Evolutionary conservation across 2,329 filamentous ascomycete species (phyloP), one percentile per base, ranked within the genome.

Genomic region (Neofusicoccum parvum): DNA sequence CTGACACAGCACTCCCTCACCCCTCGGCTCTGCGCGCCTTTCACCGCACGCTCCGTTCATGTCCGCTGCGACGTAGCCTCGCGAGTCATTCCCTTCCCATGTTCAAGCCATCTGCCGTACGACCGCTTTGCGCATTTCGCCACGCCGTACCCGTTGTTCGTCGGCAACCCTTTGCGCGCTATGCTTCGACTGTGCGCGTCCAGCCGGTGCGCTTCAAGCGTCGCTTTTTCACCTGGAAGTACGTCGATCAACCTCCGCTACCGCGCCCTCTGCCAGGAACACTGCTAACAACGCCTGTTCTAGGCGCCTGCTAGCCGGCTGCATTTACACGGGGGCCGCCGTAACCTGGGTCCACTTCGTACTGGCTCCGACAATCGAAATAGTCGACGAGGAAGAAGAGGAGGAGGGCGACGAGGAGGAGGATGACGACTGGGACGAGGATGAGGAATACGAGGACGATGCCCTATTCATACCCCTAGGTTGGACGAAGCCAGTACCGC

Each of bases 391-490:
- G 14, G 68, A 70, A 32, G 70, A 71, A 10, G 71, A 72, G 12
- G 71, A 76, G 7, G 73, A 74, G 5, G 74, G 73, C 2, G 74
- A 74, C 1, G 75, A 74, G 1, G 72, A 74, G 2, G 70, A 74
- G 2, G 72, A 74, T 2, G 70, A 72, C 1, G 74, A 75, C 0
- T 76, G 77, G 7, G 72, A 74, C 4, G 70, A 72, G 9, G 69
- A 69, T 27, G 70, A 75, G n/a, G 70, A 67, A 39, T 50, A 63
- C 1, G 63, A 67, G 6, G 67, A 67, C 23, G 67, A 70, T 37
- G 64, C 78, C 14, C 66, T 81, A 15, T 85, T 85, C 73, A 78
- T 85, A 34, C 82, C 83, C 23, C 73, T 84, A 27, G 81, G 81
- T 5, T 79, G 80, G 69, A 75, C 81, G n/a, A 78, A 73, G 58